Conservation (phyloP, 345 rosid genomes). For the Lenwebbia sp. region DNA sequence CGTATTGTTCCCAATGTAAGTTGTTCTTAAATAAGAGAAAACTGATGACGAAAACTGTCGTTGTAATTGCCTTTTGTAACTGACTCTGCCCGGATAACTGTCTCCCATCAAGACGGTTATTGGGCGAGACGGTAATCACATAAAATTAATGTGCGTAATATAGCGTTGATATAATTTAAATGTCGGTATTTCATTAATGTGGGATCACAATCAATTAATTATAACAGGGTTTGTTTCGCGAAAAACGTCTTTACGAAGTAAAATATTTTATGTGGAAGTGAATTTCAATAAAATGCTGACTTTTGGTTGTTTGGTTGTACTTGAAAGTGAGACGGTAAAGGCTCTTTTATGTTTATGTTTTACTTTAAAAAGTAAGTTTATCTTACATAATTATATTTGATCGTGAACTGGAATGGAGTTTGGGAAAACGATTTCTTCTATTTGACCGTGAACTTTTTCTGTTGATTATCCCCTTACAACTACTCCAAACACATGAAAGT, state of each 20-base stretch:
- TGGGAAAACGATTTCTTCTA: neutral
- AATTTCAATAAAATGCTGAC: neutral
- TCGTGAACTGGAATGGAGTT: neutral
- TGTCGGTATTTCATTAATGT: too few species aligned
- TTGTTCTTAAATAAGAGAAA: too few species aligned
- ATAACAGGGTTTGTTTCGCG: neutral
- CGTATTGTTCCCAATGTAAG: too few species aligned
- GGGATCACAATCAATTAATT: too few species aligned
- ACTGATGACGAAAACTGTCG: too few species aligned
- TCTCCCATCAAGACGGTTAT: too few species aligned
- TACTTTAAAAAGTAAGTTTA: neutral
- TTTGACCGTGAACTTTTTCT: neutral
- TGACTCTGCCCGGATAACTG: too few species aligned
- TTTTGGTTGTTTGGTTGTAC: neutral
- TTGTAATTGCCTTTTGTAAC: too few species aligned
- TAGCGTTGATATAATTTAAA: too few species aligned
- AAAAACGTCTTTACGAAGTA: neutral
- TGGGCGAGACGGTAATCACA: too few species aligned
- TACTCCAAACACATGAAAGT: neutral
- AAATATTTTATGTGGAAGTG: neutral
- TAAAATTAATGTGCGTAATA: too few species aligned
- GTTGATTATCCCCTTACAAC: neutral
- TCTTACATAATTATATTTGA: neutral
- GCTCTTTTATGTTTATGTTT: neutral
- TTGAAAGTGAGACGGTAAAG: neutral